Conservation (phyloP, 495 filamentous ascomycete genomes). For the Pyrenula massariospora region DNA sequence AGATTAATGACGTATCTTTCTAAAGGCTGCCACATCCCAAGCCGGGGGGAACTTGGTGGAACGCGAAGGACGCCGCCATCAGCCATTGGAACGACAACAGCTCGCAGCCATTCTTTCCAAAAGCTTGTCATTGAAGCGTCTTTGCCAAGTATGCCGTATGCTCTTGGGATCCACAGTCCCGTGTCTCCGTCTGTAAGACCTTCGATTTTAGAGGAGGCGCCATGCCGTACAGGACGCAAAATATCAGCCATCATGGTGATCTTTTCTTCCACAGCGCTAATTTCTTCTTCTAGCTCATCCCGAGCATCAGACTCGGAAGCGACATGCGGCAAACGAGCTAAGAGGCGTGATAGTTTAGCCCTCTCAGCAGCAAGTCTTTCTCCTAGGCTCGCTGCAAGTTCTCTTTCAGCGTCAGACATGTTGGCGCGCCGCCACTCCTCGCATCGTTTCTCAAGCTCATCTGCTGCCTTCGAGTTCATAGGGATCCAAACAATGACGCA, state of each 20-base stretch:
- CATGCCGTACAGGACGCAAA: slow-evolving; percentile 82
- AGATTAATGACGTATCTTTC: slow-evolving; percentile 97
- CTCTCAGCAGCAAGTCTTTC: slow-evolving; percentile 82
- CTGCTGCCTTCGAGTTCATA: slow-evolving; percentile 66
- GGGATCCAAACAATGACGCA: slow-evolving; percentile 90
- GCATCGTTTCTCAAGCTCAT: slow-evolving; percentile 79
- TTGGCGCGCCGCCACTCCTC: slow-evolving; percentile 90
- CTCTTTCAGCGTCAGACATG: slow-evolving; percentile 92
- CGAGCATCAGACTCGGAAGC: slow-evolving; percentile 69
- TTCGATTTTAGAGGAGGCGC: slow-evolving; percentile 92
- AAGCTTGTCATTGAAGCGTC: slow-evolving; percentile 77
- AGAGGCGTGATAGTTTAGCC: slow-evolving; percentile 76
- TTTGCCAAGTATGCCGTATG: slow-evolving; percentile 85
- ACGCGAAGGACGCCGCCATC: slow-evolving; percentile 75
- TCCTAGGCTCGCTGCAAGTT: slow-evolving; percentile 85
- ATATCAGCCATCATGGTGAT: slow-evolving; percentile 95
- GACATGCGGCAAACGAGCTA: slow-evolving; percentile 69
- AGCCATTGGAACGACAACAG: slow-evolving; percentile 86
- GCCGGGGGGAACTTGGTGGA: slow-evolving; percentile 74
- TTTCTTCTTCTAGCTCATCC: slow-evolving; percentile 82
- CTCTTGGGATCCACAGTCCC: slow-evolving; percentile 90
- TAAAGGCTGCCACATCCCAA: slow-evolving; percentile 93
- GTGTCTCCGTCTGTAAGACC: slow-evolving; percentile 92
- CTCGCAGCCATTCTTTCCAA: slow-evolving; percentile 98
- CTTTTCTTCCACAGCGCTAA: slow-evolving; percentile 93